phyloP scores from a whole-genome alignment of 352 stramenopile species.

The Pythium volutum region DNA sequence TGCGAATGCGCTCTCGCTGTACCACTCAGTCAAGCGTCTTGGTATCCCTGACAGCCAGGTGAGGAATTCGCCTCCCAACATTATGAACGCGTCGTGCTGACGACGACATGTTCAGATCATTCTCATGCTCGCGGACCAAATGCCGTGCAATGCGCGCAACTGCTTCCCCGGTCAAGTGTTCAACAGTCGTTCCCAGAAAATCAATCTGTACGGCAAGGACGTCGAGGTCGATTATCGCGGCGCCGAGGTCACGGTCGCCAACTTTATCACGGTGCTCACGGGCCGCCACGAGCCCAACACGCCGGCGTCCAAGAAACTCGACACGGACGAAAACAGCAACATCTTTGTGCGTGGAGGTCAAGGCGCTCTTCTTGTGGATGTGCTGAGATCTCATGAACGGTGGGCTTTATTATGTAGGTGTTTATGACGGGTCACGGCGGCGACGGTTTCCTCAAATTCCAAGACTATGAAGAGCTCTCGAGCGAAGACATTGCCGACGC shows the following conservation, averaged over 20 bases:
- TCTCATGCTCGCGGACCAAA: conserved; percentile 96
- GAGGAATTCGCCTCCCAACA: not conserved
- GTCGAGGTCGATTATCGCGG: conserved; percentile 95
- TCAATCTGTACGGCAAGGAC: conserved; percentile 91
- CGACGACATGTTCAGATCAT: conserved; percentile 75
- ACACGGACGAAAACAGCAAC: conserved; percentile 88
- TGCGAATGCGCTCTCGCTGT: conserved; percentile 93
- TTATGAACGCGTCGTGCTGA: not conserved
- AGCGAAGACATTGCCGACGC: conserved; percentile 91
- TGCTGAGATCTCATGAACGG: not conserved
- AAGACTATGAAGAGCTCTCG: conserved; percentile 96
- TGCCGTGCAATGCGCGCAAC: conserved; percentile 91
- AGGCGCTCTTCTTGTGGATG: not conserved
- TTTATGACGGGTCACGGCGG: conserved; percentile 95
- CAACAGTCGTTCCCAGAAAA: conserved; percentile 87
- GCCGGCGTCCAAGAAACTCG: conserved; percentile 85
- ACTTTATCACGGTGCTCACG: conserved; percentile 94
- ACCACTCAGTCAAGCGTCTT: conserved; percentile 91
- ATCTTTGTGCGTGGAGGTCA: conserved; percentile 42
- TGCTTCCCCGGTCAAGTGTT: conserved; percentile 90
- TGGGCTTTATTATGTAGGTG: conserved; percentile 34
- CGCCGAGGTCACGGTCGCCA: conserved; percentile 95
- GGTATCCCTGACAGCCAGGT: conserved; percentile 94
- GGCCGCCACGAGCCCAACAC: conserved; percentile 87
- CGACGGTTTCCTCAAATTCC: conserved; percentile 98